A percentile compares a stretch with the other conserved stretches of the same genome.
phyloP scores from a whole-genome alignment of 805 yeast species.

The Barnettozyma sucrosica region DNA sequence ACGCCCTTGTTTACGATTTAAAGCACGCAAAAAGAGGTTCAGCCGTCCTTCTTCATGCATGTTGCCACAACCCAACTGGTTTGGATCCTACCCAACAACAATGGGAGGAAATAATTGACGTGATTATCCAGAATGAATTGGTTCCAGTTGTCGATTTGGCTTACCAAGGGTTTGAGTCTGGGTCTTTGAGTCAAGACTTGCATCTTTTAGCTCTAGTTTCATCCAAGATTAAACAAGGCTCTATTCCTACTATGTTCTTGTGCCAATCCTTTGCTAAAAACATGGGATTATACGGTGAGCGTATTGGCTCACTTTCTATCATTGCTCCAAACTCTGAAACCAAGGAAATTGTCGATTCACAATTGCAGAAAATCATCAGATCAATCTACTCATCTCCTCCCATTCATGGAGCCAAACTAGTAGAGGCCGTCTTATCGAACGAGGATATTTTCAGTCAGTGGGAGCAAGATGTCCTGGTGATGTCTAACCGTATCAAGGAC shows the following conservation, averaged over 20 bases:
- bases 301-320: slow-evolving; percentile 78
- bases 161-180: slow-evolving; percentile 92
- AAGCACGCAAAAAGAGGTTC: slow-evolving; percentile 49
- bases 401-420: slow-evolving; percentile 88
- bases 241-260: slow-evolving; percentile 47
- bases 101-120: slow-evolving; percentile 71
- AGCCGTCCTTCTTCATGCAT: slow-evolving; percentile 79
- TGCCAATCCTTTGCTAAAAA: slow-evolving; percentile 95
- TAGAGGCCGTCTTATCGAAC: slow-evolving; percentile 64
- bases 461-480: slow-evolving; percentile 72
- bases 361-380: slow-evolving; percentile 76
- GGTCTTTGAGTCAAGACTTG: slow-evolving; percentile 71
- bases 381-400: slow-evolving; percentile 93
- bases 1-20: slow-evolving; percentile 56
- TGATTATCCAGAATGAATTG: slow-evolving; percentile 50
- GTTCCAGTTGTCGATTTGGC: slow-evolving; percentile 90
- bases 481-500: slow-evolving; percentile 71
- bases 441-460: slow-evolving; percentile 61
- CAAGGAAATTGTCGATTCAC: slow-evolving; percentile 56
- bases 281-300: slow-evolving; percentile 93
- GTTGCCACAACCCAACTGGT: slow-evolving; percentile 98
- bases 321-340: slow-evolving; percentile 51
- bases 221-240: slow-evolving; percentile 34
- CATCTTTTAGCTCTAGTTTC: slow-evolving; percentile 43
- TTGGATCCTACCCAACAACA: slow-evolving; percentile 79